Evolutionary conservation across 768 basidiomycete genomes (phyloP).

Genomic region (Cubamyces lactineus): DNA sequence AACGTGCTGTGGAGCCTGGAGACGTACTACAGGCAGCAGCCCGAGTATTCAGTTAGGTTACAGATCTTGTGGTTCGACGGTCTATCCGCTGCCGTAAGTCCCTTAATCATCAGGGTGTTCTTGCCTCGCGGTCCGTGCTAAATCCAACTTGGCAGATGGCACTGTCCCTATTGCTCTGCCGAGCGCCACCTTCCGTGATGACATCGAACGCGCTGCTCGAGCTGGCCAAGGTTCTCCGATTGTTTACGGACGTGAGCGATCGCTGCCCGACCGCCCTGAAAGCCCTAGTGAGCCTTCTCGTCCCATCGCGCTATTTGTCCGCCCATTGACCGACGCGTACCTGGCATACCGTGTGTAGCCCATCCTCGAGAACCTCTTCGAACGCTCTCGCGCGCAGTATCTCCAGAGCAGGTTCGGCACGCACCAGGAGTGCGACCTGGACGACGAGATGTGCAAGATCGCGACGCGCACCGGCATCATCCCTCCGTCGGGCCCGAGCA

Average conservation of each 20-base stretch:
- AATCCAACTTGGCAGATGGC: conserved; percentile 47
- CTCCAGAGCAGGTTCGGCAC: conserved; percentile 41
- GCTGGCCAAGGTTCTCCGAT: conserved; percentile 56
- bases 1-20: conserved; percentile 61
- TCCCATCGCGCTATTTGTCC: not conserved
- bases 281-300: conserved; percentile 50
- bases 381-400: conserved; percentile 53
- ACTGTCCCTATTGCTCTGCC: conserved; percentile 63
- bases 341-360: conserved; percentile 40
- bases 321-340: conserved; percentile 5
- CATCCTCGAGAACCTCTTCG: conserved; percentile 57
- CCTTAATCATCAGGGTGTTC: not conserved
- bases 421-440: conserved; percentile 20
- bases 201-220: conserved; percentile 63
- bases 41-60: conserved; percentile 64
- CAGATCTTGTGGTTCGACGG: conserved; percentile 77
- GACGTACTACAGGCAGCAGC: conserved; percentile 58
- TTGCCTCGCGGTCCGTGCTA: not conserved
- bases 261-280: conserved; percentile 64
- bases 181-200: conserved; percentile 60
- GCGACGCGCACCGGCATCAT: conserved; percentile 27
- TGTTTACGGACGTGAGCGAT: conserved; percentile 60
- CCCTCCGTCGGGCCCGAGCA: conserved; percentile 4
- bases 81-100: conserved; percentile 69
- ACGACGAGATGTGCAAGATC: conserved; percentile 31